phyloP scores from a whole-genome alignment of 208 protist species.

The Leishmania turanica region DNA sequence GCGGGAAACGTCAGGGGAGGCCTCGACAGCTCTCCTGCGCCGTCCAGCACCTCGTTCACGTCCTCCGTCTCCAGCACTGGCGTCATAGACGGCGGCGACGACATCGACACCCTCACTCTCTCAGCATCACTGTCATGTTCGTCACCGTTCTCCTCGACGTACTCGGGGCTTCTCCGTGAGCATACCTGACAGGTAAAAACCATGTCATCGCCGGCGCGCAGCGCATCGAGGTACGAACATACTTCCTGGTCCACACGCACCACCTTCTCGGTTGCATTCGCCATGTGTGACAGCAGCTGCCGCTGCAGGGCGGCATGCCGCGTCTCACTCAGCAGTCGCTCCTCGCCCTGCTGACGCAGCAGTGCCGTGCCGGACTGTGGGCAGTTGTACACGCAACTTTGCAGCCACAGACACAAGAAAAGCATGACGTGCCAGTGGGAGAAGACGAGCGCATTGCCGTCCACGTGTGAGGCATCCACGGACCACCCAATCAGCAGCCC shows the following conservation, averaged over 20 bases:
- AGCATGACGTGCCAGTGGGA: conserved; percentile 18
- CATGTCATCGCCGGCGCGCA: conserved; percentile 22
- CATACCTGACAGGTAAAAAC: neutral
- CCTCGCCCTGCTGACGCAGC: conserved; percentile 28
- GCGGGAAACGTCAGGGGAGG: neutral
- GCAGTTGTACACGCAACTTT: conserved; percentile 36
- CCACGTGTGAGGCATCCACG: conserved; percentile 9
- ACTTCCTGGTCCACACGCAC: conserved; percentile 20
- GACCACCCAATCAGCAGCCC: conserved; percentile 29
- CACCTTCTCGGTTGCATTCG: conserved; percentile 18
- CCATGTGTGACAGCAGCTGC: conserved; percentile 17
- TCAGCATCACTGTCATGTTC: neutral
- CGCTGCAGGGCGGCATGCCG: conserved; percentile 28
- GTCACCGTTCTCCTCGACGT: neutral
- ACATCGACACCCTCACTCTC: neutral
- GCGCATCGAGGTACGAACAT: conserved; percentile 24
- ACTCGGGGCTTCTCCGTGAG: neutral
- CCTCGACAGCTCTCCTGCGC: neutral
- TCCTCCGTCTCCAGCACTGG: neutral
- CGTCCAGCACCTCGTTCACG: neutral
- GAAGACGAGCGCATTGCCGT: conserved; percentile 13
- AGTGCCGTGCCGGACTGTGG: conserved; percentile 30
- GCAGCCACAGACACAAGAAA: conserved; percentile 31
- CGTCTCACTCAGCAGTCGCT: conserved; percentile 15
- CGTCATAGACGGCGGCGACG: neutral